A percentile compares a stretch with the other conserved stretches of the same genome.
Evolutionary conservation across 306 rosid genomes (phyloP).

Genomic region (Gastrolobium bilobum): DNA sequence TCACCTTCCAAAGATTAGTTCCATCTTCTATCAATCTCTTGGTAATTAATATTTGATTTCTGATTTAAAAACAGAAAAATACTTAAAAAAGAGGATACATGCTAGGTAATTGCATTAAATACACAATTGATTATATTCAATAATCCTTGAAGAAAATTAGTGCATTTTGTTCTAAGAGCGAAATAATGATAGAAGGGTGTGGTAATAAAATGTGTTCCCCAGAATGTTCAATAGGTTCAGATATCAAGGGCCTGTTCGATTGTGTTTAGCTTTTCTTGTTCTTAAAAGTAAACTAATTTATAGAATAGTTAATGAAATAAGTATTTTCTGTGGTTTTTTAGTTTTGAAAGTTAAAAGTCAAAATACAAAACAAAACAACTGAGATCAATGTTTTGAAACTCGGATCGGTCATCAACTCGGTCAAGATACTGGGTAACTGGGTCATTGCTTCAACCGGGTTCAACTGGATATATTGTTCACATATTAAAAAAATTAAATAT

Average conservation of each 20-base stretch:
- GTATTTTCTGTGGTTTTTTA: too few relatives aligned
- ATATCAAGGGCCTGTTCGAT: not conserved
- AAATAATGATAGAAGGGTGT: conserved; percentile 36
- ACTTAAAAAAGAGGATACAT: conserved; percentile 39
- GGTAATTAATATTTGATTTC: conserved; percentile 82
- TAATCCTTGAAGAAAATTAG: conserved; percentile 34
- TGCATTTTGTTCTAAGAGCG: conserved; percentile 4
- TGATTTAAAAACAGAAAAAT: conserved; percentile 46
- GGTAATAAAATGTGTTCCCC: not conserved
- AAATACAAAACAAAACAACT: too few relatives aligned
- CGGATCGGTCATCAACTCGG: too few relatives aligned
- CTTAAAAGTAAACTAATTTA: too few relatives aligned
- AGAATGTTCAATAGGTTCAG: conserved; percentile 23
- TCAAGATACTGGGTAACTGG: too few relatives aligned
- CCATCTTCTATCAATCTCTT: conserved; percentile 84
- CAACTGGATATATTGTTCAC: too few relatives aligned
- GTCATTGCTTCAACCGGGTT: too few relatives aligned
- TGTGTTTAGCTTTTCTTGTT: not conserved
- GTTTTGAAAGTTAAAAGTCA: too few relatives aligned
- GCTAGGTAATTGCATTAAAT: conserved; percentile 41
- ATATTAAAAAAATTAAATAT: too few relatives aligned
- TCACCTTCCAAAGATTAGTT: conserved; percentile 76
- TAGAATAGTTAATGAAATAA: too few relatives aligned
- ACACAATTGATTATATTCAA: conserved; percentile 24
- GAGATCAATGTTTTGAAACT: too few relatives aligned